Base-by-base conservation (phyloP, 768 basidiomycete genomes). In the Xerocomus potaroensis region DNA sequence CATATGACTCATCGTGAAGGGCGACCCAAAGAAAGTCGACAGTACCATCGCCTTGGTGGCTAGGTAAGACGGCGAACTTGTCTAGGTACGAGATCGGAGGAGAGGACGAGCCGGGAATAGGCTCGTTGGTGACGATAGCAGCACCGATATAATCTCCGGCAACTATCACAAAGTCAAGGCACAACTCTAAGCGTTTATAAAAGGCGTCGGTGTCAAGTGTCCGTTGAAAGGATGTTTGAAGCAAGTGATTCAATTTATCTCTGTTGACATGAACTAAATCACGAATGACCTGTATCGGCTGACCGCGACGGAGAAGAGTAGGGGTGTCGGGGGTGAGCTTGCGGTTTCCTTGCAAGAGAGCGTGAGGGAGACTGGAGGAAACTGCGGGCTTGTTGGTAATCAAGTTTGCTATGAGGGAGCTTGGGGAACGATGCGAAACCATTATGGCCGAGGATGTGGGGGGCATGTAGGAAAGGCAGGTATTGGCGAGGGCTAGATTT, bases 21-120 rank as follows among this genome's bases (percentile, higher is more conserved):
- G 94, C 94, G 34, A 97, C 95, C 96, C 96, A 99, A 30, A 99
- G 73, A 72, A 99, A 99, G 70, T 99, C 96, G 48, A 98, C 96
- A 0, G 96, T 98, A 15, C 96, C 96, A 59, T 98, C 95, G 18
- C 96, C 96, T 67, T 99, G 96, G 61, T 97, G 83, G 49, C 76
- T 83, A 3, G 96, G 96, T 31, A 94, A 75, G 32, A 99, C 93
- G 14, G 94, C 95, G 64, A 99, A 99, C 70, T 99, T 99, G 76
- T 99, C 96, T 39, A 99, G 81, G 69, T 99, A 99, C 14, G 89
- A 84, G 50, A 95, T 81, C 6, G 84, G 78, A 18, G 62, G 47
- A 31, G 54, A 49, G 26, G 59, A 51, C 32, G 53, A 41, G 29
- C 55, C 67, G n/a, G 74, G 58, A 41, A 64, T 63, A 26, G 65